phyloP scores from a whole-genome alignment of 2,329 filamentous ascomycete genomes.

The Pseudogymnoascus sp. region DNA sequence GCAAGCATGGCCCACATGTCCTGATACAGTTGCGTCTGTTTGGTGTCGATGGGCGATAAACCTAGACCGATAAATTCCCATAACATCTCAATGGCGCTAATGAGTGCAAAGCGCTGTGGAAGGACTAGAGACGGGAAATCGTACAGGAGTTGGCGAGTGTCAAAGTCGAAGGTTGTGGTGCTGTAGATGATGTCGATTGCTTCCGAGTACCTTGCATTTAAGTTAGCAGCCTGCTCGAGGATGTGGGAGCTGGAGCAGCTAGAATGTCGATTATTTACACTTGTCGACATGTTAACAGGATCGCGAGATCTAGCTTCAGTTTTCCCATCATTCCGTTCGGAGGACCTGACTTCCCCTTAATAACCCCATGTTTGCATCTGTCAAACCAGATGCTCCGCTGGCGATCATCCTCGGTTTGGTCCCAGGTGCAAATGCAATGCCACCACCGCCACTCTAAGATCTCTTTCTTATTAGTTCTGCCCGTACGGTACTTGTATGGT shows the following conservation, averaged over 20 bases:
- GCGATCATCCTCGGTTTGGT: slow-evolving; percentile 13
- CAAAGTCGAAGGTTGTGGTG: slow-evolving; percentile 22
- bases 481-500: slow-evolving; percentile 12
- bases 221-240: neutral
- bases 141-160: slow-evolving; percentile 19
- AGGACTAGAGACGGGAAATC: slow-evolving; percentile 18
- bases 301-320: slow-evolving; percentile 17
- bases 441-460: slow-evolving; percentile 17
- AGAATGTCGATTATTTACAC: slow-evolving; percentile 10
- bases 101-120: slow-evolving; percentile 20
- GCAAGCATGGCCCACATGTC: slow-evolving; percentile 4
- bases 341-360: slow-evolving; percentile 5
- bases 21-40: neutral
- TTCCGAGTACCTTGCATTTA: slow-evolving; percentile 18
- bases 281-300: slow-evolving; percentile 17
- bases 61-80: slow-evolving; percentile 15
- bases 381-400: slow-evolving; percentile 17
- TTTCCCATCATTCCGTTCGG: slow-evolving; percentile 14
- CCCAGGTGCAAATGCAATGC: slow-evolving; percentile 15
- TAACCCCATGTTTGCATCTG: slow-evolving; percentile 12
- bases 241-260: neutral
- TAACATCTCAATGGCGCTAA: slow-evolving; percentile 16
- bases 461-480: slow-evolving; percentile 14
- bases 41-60: neutral
- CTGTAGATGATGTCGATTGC: slow-evolving; percentile 21